These are phyloP conservation scores for Gloeostereum incarnatum DNA, from an alignment of 768 basidiomycete genomes.

Conservation along the genomic window DNA sequence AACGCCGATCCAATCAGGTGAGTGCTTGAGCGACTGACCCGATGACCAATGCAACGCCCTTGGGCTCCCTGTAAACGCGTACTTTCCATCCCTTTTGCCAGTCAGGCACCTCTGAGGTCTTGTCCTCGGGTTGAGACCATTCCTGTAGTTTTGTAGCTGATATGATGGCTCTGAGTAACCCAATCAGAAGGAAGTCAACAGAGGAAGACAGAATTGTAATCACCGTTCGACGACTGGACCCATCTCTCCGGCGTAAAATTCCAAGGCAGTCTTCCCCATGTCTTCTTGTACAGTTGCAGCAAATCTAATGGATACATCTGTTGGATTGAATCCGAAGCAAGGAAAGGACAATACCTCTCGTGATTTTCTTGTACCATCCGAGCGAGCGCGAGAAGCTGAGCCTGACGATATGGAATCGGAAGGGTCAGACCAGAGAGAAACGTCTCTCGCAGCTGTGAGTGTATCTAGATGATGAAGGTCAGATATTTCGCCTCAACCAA, in stretches of 20 bases:
- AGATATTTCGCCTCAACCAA: no score
- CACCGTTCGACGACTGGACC: constrained; percentile 8
- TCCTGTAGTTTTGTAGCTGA: constrained; percentile 14
- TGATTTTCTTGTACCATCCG: constrained; percentile 15
- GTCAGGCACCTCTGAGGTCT: constrained; percentile 4
- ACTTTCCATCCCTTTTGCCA: constrained; percentile 12
- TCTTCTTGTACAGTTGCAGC: constrained; percentile 11
- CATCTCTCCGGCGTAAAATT: constrained; percentile 12
- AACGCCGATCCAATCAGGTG: not conserved
- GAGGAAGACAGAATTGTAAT: no score
- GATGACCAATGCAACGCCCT: constrained; percentile 15
- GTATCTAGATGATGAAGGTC: no score
- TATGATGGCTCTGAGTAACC: constrained; percentile 6
- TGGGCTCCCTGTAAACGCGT: constrained; percentile 13
- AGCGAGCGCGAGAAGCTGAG: constrained; percentile 15
- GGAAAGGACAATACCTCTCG: no score
- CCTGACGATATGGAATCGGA: constrained; percentile 14
- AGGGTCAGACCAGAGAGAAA: constrained; percentile 13
- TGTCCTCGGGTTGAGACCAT: constrained; percentile 13
- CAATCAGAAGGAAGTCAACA: no score
- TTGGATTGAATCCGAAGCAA: no score
- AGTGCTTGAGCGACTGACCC: constrained; percentile 5
- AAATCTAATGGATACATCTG: no score
- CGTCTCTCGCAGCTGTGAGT: constrained; percentile 9
- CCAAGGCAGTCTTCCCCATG: constrained; percentile 13